Evolutionary conservation across 2,329 filamentous ascomycete species (phyloP).

Genomic region (Colletotrichum eremochloae): DNA sequence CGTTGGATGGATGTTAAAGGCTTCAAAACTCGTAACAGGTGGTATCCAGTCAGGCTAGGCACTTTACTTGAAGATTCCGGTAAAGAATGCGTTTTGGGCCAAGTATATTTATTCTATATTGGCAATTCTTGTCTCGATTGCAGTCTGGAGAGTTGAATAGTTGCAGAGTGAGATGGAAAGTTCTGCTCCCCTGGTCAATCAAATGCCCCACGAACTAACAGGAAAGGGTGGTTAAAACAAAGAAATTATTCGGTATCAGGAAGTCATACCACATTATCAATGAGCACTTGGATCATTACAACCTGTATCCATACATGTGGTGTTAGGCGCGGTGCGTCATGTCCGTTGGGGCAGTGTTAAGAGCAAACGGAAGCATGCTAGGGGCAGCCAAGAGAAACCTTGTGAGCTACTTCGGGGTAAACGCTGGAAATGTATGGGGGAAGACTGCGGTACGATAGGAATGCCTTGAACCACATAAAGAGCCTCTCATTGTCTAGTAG

Average conservation of each 20-base stretch:
- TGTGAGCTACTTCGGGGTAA: not conserved
- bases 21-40: not conserved
- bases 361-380: not conserved
- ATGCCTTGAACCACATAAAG: not conserved
- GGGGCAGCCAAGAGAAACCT: not conserved
- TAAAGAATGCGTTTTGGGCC: not conserved
- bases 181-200: not conserved
- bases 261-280: not conserved
- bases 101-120: not conserved
- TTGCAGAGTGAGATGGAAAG: not conserved
- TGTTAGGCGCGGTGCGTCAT: not conserved
- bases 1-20: not conserved
- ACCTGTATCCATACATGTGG: not conserved
- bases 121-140: not conserved
- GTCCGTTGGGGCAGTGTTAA: not conserved
- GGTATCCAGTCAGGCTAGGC: not conserved
- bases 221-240: not conserved
- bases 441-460: not conserved
- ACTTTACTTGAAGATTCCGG: not conserved
- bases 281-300: not conserved
- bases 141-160: not conserved
- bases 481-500: not conserved
- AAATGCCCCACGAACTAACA: not conserved
- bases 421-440: not conserved
- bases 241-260: not conserved